Percentiles rank a stretch among this genome's conserved stretches.
Conservation (phyloP, 768 basidiomycete genomes). For the Mycena pura region DNA sequence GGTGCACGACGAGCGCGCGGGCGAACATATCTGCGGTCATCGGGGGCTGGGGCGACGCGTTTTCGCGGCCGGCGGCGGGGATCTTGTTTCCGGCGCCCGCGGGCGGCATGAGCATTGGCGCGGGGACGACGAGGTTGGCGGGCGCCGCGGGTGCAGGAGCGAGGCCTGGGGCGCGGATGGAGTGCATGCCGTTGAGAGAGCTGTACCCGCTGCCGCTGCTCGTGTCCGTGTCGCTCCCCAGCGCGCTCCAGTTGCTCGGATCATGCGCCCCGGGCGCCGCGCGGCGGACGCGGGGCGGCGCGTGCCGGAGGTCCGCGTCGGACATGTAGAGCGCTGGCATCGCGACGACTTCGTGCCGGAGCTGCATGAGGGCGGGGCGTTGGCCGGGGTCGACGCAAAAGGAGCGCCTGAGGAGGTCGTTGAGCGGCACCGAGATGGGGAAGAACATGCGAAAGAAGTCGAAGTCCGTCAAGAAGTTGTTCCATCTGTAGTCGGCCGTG, state of each 20-base stretch:
- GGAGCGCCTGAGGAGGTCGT: slow-evolving; percentile 10
- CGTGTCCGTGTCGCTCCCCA: neutral
- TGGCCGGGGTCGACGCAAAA: neutral
- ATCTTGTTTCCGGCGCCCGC: no score
- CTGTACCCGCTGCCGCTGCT: slow-evolving; percentile 14
- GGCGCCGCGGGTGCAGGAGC: no score
- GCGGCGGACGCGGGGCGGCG: slow-evolving; percentile 9
- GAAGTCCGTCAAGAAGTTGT: slow-evolving; percentile 37
- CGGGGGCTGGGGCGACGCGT: no score
- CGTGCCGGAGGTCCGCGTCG: neutral
- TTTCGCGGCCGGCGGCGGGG: no score
- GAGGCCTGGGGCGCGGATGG: no score
- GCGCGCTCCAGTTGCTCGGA: slow-evolving; percentile 1
- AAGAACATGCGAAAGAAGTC: slow-evolving; percentile 57
- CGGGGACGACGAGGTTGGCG: no score
- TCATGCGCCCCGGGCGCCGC: neutral
- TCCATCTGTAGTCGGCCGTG: slow-evolving; percentile 1
- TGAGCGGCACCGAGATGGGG: slow-evolving; percentile 48
- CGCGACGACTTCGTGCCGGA: neutral
- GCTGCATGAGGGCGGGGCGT: neutral
- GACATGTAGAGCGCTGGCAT: slow-evolving; percentile 3
- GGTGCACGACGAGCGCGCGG: no score
- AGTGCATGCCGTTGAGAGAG: neutral
- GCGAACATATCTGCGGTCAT: no score
- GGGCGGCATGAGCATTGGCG: no score